Evolutionary conservation across 345 rosid genomes (phyloP), one percentile per base, ranked within the genome.

Genomic region (Eucalyptus lansdowneana): DNA sequence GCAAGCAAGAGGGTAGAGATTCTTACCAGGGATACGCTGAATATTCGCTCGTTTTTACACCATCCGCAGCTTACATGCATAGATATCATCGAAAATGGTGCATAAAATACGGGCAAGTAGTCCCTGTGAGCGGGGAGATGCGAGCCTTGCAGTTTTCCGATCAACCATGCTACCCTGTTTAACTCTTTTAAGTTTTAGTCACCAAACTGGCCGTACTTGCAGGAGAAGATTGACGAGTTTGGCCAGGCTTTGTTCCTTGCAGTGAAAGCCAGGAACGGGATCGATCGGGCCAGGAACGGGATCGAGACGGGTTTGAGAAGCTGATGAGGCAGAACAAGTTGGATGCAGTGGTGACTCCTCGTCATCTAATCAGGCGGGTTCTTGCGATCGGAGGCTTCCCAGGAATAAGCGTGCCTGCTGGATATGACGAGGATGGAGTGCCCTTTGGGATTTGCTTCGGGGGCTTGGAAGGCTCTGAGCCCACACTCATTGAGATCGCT

Each of bases 381-480:
- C 91, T 93, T 7, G 98, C 97, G 47, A 95, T 93, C 25, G 97
- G 98, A 56, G 97, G 98, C 67, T 93, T 89, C 89, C 97, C 97
- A 29, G 97, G 95, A 86, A 94, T 96, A 37, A 94, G 44, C 45
- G 98, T 96, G 8, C 97, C 97, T 2, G 97, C 94, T 24, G 97
- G 96, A 24, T 94, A 94, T 87, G 94, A 91, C 62, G 53, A 87
- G 3, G 40, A 90, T n/a, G 95, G 96, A 34, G 89, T 90, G 80
- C 98, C 98, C 5, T 94, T 94, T 72, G 98, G 97, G 7, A 93
- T 97, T 62, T 92, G 88, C 88, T 96, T 97, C 85, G 95, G 95
- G 11, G 98, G 97, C 22, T 86, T 94, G 50, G 94, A 90, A 92
- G 95, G 96, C 31, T 80, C 94, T 17, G 98, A 96, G 87, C 96